Percentiles rank a stretch among this genome's conserved stretches.
These are phyloP conservation scores for Candida pseudoviswanathii DNA, from an alignment of 1,139 yeast genomes.

Conservation along the genomic window DNA sequence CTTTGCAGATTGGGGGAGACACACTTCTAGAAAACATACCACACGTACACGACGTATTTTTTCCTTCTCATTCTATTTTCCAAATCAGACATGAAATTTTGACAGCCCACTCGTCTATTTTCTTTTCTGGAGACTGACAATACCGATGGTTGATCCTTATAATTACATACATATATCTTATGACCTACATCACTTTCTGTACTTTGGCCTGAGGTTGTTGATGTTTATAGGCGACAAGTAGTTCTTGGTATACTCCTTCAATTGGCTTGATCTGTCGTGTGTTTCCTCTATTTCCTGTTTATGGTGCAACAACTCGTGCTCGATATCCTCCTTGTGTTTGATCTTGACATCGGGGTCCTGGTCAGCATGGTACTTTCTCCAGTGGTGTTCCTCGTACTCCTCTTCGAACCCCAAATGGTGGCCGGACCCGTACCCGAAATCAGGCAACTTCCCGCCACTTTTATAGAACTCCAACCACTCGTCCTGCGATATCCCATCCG, in stretches of 20 bases:
- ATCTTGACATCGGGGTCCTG: slow-evolving; percentile 78
- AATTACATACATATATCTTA: too few species aligned
- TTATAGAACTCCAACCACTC: slow-evolving; percentile 72
- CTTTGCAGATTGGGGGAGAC: neutral
- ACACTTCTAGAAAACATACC: neutral
- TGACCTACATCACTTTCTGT: slow-evolving; percentile 13
- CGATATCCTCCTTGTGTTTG: slow-evolving; percentile 87
- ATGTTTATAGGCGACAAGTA: slow-evolving; percentile 38
- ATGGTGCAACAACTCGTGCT: slow-evolving; percentile 86
- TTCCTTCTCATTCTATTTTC: too few species aligned
- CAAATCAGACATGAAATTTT: neutral
- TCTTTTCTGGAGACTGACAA: too few species aligned
- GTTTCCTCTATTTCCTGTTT: slow-evolving; percentile 75
- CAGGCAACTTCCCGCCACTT: slow-evolving; percentile 79
- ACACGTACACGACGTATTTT: neutral
- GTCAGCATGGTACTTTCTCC: slow-evolving; percentile 83
- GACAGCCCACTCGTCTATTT: too few species aligned
- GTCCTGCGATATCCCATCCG: slow-evolving; percentile 62
- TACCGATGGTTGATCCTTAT: too few species aligned
- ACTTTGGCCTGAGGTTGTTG: slow-evolving; percentile 41
- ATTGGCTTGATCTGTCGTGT: slow-evolving; percentile 58
- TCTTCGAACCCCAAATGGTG: slow-evolving; percentile 94
- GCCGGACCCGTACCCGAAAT: slow-evolving; percentile 94
- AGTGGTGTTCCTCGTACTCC: slow-evolving; percentile 93
- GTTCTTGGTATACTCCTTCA: slow-evolving; percentile 33